Conservation (phyloP, 371 early-diverging fungal genomes). For the Mortierella sp. region DNA sequence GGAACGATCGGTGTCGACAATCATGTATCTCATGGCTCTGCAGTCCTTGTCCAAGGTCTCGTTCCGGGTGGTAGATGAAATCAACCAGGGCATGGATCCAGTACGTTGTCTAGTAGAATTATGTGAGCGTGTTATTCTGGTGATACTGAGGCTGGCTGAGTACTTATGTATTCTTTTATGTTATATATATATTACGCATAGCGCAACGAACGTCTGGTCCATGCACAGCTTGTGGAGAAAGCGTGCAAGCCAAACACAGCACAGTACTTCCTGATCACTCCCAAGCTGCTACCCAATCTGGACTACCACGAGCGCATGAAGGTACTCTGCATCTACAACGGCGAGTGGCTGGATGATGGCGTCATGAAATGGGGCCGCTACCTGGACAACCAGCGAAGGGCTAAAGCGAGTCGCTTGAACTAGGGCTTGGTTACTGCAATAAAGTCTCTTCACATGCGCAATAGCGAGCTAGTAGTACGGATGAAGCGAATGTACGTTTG, state of each 20-base stretch:
- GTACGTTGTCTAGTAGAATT: conserved; percentile 14
- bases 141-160: no score
- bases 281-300: conserved; percentile 97
- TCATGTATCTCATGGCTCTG: conserved; percentile 96
- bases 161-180: no score
- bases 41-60: conserved; percentile 91
- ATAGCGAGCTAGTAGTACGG: no score
- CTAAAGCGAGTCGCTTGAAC: conserved; percentile 9
- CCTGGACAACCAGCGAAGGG: conserved; percentile 34
- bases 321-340: conserved; percentile 94
- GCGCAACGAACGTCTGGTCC: conserved; percentile 96
- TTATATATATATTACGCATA: not conserved
- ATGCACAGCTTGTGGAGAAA: conserved; percentile 89
- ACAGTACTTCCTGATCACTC: conserved; percentile 99
- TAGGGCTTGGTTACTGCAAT: no score
- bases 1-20: conserved; percentile 96
- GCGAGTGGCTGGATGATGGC: conserved; percentile 76
- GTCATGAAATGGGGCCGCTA: conserved; percentile 36
- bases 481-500: no score
- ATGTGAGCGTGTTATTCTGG: no score
- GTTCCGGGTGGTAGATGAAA: conserved; percentile 99
- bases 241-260: conserved; percentile 74
- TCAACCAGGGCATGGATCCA: conserved; percentile 99
- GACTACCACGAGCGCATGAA: conserved; percentile 94
- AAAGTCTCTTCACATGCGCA: no score